Percentiles rank a stretch among this genome's conserved stretches.
These are phyloP conservation scores for Wolfiporia cocos DNA, from an alignment of 1,284 basidiomycete genomes.

Conservation along the genomic window DNA sequence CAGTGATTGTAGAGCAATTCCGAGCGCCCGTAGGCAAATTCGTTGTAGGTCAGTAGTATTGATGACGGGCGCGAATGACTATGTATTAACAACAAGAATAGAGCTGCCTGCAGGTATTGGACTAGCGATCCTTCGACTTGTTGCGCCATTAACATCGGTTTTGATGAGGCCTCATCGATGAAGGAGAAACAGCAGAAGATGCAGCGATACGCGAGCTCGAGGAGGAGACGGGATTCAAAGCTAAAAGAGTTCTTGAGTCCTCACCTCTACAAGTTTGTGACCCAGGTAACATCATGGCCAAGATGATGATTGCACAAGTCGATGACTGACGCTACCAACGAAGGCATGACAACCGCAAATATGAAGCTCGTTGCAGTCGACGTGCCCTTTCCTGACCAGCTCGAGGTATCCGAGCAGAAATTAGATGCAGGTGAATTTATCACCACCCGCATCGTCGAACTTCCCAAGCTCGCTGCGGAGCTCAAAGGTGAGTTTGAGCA, in stretches of 20 bases:
- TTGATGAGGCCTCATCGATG: constrained; percentile 71
- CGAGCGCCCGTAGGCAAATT: constrained; percentile 74
- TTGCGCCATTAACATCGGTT: neutral
- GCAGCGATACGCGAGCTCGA: constrained; percentile 82
- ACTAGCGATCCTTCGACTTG: neutral
- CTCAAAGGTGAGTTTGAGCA: constrained; percentile 50
- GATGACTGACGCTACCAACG: too few relatives aligned
- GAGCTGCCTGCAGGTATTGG: constrained; percentile 77
- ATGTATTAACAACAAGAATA: constrained; percentile 21
- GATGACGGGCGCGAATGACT: too few relatives aligned
- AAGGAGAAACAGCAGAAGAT: constrained; percentile 68
- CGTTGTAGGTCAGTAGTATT: constrained; percentile 52
- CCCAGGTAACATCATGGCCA: constrained; percentile 46
- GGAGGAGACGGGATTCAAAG: constrained; percentile 88
- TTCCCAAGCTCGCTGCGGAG: constrained; percentile 54
- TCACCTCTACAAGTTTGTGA: constrained; percentile 71
- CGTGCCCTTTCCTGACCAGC: constrained; percentile 52
- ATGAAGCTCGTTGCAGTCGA: constrained; percentile 72
- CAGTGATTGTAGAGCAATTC: constrained; percentile 86
- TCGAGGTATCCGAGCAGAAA: constrained; percentile 56
- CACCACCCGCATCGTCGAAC: constrained; percentile 62
- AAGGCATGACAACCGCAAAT: constrained; percentile 80
- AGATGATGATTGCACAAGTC: too few relatives aligned
- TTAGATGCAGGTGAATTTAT: constrained; percentile 85
- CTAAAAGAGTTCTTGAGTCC: constrained; percentile 53